These are phyloP conservation scores for Podila epicladia DNA, from an alignment of 192 early-diverging fungal species.

Conservation along the genomic window DNA sequence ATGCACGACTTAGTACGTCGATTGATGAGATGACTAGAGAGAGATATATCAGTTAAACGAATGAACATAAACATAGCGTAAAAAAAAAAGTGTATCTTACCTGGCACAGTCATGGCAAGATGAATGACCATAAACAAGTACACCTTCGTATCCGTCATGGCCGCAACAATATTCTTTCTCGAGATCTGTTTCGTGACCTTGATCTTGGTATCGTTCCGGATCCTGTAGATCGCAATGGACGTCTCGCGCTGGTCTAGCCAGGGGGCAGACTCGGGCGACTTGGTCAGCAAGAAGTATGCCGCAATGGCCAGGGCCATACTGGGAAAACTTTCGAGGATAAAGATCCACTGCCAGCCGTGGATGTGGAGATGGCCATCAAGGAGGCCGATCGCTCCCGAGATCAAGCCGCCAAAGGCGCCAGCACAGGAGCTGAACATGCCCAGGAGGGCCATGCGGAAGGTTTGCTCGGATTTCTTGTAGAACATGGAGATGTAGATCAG, in stretches of 20 bases:
- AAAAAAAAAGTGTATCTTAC: not conserved
- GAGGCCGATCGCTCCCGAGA: slow-evolving; percentile 64
- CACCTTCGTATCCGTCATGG: slow-evolving; percentile 30
- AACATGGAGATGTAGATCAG: slow-evolving; percentile 64
- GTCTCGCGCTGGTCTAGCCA: slow-evolving; percentile 39
- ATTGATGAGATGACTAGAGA: slow-evolving; percentile 25
- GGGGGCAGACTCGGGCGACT: slow-evolving; percentile 30
- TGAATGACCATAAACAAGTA: slow-evolving; percentile 43
- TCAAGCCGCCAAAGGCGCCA: slow-evolving; percentile 65
- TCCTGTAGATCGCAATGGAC: slow-evolving; percentile 35
- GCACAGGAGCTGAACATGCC: slow-evolving; percentile 57
- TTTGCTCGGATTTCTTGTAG: slow-evolving; percentile 64
- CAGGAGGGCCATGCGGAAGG: slow-evolving; percentile 60
- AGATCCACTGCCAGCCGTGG: slow-evolving; percentile 62
- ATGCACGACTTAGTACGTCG: slow-evolving; percentile 13
- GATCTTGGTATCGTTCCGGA: slow-evolving; percentile 45
- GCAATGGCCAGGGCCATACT: slow-evolving; percentile 11
- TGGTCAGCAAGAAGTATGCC: slow-evolving; percentile 25
- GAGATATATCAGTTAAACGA: not conserved
- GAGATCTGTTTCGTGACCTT: slow-evolving; percentile 28
- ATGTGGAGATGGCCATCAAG: slow-evolving; percentile 58
- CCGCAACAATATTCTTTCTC: slow-evolving; percentile 17
- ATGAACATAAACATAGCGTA: not conserved
- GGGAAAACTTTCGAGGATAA: slow-evolving; percentile 29
- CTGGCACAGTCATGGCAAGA: slow-evolving; percentile 7